Percentiles rank a stretch among this genome's conserved stretches.
Evolutionary conservation across 2,329 filamentous ascomycete species (phyloP).

Genomic region (Rhinocladiella similis): DNA sequence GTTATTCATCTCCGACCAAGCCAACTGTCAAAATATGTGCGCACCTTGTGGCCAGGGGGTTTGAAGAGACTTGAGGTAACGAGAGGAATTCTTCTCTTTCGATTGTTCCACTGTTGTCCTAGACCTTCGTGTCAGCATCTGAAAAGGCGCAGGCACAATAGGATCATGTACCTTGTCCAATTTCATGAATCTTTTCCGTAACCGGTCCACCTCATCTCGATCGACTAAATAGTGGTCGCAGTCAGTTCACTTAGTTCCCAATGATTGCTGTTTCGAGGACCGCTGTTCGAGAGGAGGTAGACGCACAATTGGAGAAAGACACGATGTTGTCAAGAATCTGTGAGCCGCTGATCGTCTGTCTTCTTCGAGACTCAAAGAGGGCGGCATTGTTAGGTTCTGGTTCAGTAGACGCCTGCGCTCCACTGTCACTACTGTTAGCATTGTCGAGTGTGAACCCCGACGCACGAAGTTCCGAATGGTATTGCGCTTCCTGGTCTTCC

Average conservation of each 20-base stretch:
- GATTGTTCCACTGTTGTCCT: conserved; percentile 98
- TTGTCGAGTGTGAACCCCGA: conserved; percentile 37
- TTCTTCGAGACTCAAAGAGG: conserved; percentile 44
- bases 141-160: too few relatives aligned
- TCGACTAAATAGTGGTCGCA: conserved; percentile 65
- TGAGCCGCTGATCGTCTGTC: conserved; percentile 51
- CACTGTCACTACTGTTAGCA: conserved; percentile 37
- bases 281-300: not conserved
- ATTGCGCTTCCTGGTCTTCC: not conserved
- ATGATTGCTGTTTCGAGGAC: not conserved
- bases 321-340: conserved; percentile 92
- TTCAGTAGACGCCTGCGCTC: conserved; percentile 38
- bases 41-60: conserved; percentile 91
- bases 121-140: conserved; percentile 4
- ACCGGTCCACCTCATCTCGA: conserved; percentile 91
- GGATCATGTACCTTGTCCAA: conserved; percentile 74
- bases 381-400: conserved; percentile 45
- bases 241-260: conserved; percentile 12
- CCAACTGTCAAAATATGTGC: not conserved
- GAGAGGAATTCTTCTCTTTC: conserved; percentile 98
- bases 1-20: conserved; percentile 10
- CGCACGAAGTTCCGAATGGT: not conserved
- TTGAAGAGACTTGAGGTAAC: conserved; percentile 94
- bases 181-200: conserved; percentile 99
- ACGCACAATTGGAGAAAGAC: conserved; percentile 90